Base-by-base conservation (phyloP, 2,329 filamentous ascomycete species). In the Phialocephala subalpina region DNA sequence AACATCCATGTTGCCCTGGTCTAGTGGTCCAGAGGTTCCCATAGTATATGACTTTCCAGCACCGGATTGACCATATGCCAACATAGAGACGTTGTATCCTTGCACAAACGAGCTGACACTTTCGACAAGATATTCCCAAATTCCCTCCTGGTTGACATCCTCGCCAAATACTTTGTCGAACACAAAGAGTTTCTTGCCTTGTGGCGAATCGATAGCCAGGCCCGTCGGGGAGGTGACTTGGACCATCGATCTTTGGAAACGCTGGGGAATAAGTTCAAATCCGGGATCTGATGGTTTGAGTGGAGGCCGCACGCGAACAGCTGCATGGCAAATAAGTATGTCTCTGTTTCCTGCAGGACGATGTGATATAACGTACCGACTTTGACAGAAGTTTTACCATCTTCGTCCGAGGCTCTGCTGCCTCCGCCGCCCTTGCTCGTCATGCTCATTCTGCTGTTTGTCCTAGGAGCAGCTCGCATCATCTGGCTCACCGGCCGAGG, bases 21-120 rank as follows among this genome's bases (percentile, higher is more conserved):
- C 94, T 25, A 79, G 79, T 1, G 94, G 93, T 4, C 94, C 94
- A 0, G 95, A 94, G 0, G 96, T 99, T 64, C 96, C 96, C 96
- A 99, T 99, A 0, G 96, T 99, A 77, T 97, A 98, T 2, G 95
- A 98, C 81, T 99, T 99, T 73, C 96, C 96, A 12, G 96, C 94
- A 64, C 96, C 96, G 33, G 96, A 99, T 82, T 99, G 96, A 71
- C 96, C 96, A 76, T 99, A 99, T 57, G 96, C 96, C 73, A 99
- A 83, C 58, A 99, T 88, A 3, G 96, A 99, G 65, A 99, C 96
- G 87, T 99, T 99, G 86, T 98, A 99, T 62, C 96, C 96, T 77
- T 97, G 93, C 1, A 96, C 83, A 73, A 99, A 99, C 2, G 94
- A 92, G 73, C 85, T 88, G 72, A 98, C 92, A 73, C 94, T 97